Evolutionary conservation across 1,139 yeast species (phyloP).

Genomic region (Magnusiomyces paraingens): DNA sequence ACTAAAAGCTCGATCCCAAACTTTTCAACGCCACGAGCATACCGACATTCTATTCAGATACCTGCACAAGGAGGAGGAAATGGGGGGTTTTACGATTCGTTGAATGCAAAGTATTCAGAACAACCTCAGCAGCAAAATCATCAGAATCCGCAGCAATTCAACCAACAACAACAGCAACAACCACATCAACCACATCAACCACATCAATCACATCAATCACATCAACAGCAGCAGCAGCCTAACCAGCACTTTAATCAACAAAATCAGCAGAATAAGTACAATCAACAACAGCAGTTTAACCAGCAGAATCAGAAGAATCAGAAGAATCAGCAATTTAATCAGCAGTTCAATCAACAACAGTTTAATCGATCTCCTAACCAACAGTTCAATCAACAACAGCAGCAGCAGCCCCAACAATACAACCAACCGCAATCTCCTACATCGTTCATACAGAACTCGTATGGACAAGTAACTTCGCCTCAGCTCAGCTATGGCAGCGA

Average conservation of each 20-base stretch:
- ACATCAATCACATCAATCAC: no score
- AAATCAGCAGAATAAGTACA: neutral
- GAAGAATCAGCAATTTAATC: neutral
- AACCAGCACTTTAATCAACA: neutral
- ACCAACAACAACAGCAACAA: no score
- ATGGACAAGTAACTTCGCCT: no score
- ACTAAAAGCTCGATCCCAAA: conserved; percentile 1
- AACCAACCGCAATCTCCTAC: no score
- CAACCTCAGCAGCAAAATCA: neutral
- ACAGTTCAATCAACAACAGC: neutral
- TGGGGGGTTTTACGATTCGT: no score
- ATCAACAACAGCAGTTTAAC: neutral
- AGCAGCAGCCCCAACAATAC: neutral
- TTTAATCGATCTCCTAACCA: neutral
- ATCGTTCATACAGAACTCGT: no score
- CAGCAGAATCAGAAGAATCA: neutral
- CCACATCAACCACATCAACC: no score
- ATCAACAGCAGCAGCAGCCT: neutral
- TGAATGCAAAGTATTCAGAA: no score
- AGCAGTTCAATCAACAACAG: neutral
- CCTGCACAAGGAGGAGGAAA: neutral
- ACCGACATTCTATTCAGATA: neutral
- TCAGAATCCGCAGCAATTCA: neutral
- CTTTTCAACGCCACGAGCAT: conserved; percentile 2
- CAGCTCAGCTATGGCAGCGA: neutral